Evolutionary conservation across 305 asterid genomes (phyloP).

Genomic region (Plantago rigida): DNA sequence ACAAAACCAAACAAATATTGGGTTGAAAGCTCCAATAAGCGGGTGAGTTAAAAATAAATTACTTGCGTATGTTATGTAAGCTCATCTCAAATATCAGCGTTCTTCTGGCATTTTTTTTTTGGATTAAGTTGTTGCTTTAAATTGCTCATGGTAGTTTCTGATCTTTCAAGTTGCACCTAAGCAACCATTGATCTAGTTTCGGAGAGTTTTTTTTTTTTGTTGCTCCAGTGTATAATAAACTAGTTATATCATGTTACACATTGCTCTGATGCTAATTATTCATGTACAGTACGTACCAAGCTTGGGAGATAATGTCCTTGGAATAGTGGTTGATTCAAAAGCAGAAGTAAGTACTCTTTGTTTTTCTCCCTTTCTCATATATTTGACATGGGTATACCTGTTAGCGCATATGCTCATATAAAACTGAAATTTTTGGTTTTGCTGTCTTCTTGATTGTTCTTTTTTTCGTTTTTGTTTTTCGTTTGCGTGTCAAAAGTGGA

Average conservation of each 20-base stretch:
- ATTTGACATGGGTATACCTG: too few species aligned
- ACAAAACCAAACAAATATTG: constrained; percentile 81
- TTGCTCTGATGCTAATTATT: constrained; percentile 17
- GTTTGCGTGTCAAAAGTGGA: too few species aligned
- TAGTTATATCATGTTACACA: not conserved
- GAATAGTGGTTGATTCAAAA: constrained; percentile 71
- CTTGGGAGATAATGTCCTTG: constrained; percentile 78
- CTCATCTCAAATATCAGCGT: not conserved
- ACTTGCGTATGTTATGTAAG: constrained; percentile 1
- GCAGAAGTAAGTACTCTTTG: constrained; percentile 69
- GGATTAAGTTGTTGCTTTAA: constrained; percentile 1
- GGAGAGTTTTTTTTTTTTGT: too few species aligned
- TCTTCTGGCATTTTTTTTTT: not conserved
- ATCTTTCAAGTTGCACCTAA: too few species aligned
- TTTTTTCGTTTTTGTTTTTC: too few species aligned
- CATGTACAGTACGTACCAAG: constrained; percentile 63
- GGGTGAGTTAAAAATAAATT: constrained; percentile 46
- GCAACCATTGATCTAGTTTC: too few species aligned
- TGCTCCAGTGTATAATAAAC: too few species aligned
- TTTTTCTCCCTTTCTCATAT: not conserved
- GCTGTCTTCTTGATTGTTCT: too few species aligned
- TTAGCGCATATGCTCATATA: too few species aligned
- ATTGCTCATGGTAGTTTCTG: not conserved
- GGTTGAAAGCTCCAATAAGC: constrained; percentile 87
- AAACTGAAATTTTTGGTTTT: too few species aligned